Base-by-base conservation (phyloP, 225 moss, liverwort and hornwort species). In the Takakia lepidozioides region DNA sequence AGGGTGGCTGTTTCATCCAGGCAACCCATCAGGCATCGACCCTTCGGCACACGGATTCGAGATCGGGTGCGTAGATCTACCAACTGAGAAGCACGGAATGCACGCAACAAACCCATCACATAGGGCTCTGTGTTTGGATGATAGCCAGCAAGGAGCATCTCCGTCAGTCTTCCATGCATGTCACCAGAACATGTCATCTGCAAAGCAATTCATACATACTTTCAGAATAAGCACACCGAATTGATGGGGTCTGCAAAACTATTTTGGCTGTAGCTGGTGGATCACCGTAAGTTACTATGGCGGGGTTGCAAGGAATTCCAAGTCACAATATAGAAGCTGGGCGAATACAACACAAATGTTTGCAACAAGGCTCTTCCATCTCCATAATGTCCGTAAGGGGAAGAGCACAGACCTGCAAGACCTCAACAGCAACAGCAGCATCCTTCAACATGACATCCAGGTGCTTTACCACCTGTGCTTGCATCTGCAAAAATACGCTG, bases 1-100 rank as follows among this genome's bases (percentile, higher is more conserved):
- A 92, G 73, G 48, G 24, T 56, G 3, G 68, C 63, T 43, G 27
- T 64, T 55, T 92, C 91, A 57, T 92, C 91, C 23, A 92, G 61
- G 49, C 91, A 92, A 17, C 87, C 91, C 79, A 92, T 76, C 25
- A 92, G 46, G 24, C 61, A 48, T 52, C 81, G 68, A 7, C 87
- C 87, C 54, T 87, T 79, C 3, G 78, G 73, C 21, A 87, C 82
- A 44, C 84, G 64, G 35, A 87, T 92, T 35, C 76, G 81, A 18
- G 91, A 26, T 13, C 61, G 69, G 14, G 66, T 73, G 42, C 84
- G 75, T 52, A 92, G 58, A 22, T 82, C 67, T 34, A 73, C 50
- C 24, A 92, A 60, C 67, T 84, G 78, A 49, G 64, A 78, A 2
- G 78, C 66, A 41, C 87, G 76, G 48, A 87, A 84, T 3, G 87